Evolutionary conservation across 768 basidiomycete genomes (phyloP).

Genomic region (Phaffia tasmanica): DNA sequence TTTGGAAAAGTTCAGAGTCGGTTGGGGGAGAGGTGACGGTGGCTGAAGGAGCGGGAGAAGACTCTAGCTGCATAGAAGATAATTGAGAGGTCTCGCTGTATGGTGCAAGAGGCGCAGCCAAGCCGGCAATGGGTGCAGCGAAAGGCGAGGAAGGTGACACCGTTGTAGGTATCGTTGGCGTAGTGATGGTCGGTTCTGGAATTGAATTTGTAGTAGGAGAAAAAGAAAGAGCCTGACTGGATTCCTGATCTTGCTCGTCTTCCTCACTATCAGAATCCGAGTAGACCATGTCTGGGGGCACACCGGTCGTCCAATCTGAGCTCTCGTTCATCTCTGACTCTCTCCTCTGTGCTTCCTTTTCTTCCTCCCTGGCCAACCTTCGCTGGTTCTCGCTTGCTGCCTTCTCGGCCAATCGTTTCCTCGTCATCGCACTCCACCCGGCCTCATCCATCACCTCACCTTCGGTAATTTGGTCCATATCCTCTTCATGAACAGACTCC

Average conservation of each 20-base stretch:
- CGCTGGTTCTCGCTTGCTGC: conserved; percentile 38
- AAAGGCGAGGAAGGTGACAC: no score
- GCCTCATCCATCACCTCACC: conserved; percentile 31
- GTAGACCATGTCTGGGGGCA: conserved; percentile 36
- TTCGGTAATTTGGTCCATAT: conserved; percentile 26
- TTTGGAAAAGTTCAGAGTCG: background rate
- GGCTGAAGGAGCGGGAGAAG: no score
- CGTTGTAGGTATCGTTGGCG: no score
- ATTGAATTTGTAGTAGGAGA: background rate
- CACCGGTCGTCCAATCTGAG: conserved; percentile 25
- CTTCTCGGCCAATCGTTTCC: conserved; percentile 39
- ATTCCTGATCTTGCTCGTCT: conserved; percentile 42
- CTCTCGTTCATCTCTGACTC: conserved; percentile 29
- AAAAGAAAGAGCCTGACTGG: conserved; percentile 4
- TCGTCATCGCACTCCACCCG: conserved; percentile 29
- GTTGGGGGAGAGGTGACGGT: background rate
- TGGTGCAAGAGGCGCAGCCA: no score
- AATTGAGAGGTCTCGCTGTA: no score
- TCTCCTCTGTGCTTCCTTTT: conserved; percentile 28
- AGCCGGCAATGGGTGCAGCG: no score
- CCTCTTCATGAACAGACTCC: conserved; percentile 44
- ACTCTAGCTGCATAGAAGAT: no score
- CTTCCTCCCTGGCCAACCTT: conserved; percentile 30
- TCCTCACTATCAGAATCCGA: conserved; percentile 44
- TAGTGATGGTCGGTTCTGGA: no score